Evolutionary conservation across 139 green algal genomes (phyloP).

Genomic region (Picochlorum sp.): DNA sequence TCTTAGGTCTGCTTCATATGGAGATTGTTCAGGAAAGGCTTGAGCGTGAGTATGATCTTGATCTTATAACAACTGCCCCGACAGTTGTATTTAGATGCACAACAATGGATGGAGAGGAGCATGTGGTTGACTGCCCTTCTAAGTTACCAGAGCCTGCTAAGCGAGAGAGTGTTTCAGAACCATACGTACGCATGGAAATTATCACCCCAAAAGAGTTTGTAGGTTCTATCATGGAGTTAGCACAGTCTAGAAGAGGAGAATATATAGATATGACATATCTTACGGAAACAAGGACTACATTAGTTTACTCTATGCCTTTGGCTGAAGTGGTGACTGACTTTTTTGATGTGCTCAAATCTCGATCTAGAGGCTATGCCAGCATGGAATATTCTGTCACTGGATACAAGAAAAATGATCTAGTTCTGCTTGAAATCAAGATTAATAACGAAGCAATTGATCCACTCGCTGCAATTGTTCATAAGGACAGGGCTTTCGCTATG

Average conservation of each 20-base stretch:
- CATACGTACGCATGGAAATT: conserved; percentile 78
- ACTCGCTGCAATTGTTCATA: conserved; percentile 74
- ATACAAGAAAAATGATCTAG: conserved; percentile 77
- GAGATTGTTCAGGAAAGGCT: conserved; percentile 96
- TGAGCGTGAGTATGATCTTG: conserved; percentile 93
- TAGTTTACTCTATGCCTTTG: conserved; percentile 92
- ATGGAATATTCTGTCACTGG: conserved; percentile 89
- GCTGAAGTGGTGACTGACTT: conserved; percentile 94
- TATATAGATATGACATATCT: conserved; percentile 95
- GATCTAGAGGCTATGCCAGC: conserved; percentile 84
- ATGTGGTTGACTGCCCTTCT: conserved; percentile 63
- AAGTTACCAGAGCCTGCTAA: conserved; percentile 63
- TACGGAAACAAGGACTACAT: conserved; percentile 66
- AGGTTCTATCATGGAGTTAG: conserved; percentile 91
- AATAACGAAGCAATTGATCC: conserved; percentile 78
- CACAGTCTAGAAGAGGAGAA: conserved; percentile 54
- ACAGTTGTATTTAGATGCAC: conserved; percentile 77
- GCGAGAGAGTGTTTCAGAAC: conserved; percentile 73
- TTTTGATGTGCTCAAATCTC: conserved; percentile 92
- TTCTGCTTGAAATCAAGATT: conserved; percentile 86
- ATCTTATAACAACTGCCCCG: conserved; percentile 94
- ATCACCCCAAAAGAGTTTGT: conserved; percentile 85
- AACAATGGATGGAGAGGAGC: conserved; percentile 46
- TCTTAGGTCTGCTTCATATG: conserved; percentile 97
- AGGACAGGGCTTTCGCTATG: conserved; percentile 54